Percentiles rank a stretch among this genome's conserved stretches.
Conservation (phyloP, 768 basidiomycete species). For the Zangia roseola region DNA sequence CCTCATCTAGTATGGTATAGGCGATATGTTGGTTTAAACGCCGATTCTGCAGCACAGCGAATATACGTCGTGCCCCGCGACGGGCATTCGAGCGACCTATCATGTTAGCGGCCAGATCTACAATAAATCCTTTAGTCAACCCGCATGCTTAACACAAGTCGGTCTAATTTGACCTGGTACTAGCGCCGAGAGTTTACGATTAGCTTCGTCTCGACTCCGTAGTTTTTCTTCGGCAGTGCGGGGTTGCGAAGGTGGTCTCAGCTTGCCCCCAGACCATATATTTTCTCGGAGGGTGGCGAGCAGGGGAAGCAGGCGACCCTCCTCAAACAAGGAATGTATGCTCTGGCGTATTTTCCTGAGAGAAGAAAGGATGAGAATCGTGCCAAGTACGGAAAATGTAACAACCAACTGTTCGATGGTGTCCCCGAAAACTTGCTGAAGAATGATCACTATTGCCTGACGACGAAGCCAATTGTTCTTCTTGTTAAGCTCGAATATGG, state of each 20-base stretch:
- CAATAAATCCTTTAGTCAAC: neutral
- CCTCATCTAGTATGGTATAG: constrained; percentile 89
- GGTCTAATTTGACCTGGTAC: constrained; percentile 68
- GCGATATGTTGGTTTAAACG: constrained; percentile 93
- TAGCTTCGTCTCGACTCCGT: constrained; percentile 81
- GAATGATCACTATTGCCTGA: constrained; percentile 93
- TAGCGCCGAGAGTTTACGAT: constrained; percentile 83
- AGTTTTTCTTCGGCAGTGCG: constrained; percentile 80
- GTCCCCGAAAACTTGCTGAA: constrained; percentile 93
- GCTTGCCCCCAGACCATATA: constrained; percentile 84
- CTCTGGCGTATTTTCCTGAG: constrained; percentile 85
- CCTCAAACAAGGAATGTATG: constrained; percentile 60
- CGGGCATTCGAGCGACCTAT: constrained; percentile 96
- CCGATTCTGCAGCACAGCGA: constrained; percentile 90
- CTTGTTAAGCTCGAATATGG: constrained; percentile 93
- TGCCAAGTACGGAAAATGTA: neutral
- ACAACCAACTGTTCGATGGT: constrained; percentile 86
- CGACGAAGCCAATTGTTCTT: constrained; percentile 95
- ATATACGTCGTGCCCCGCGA: constrained; percentile 87
- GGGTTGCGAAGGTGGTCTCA: constrained; percentile 57
- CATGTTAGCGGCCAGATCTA: constrained; percentile 95
- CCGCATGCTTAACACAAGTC: neutral
- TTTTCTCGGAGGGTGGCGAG: constrained; percentile 67
- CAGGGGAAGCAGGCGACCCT: constrained; percentile 66
- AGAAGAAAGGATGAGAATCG: constrained; percentile 3